These are phyloP conservation scores for Pythium chondricola DNA, from an alignment of 352 stramenopile species.

Conservation along the genomic window DNA sequence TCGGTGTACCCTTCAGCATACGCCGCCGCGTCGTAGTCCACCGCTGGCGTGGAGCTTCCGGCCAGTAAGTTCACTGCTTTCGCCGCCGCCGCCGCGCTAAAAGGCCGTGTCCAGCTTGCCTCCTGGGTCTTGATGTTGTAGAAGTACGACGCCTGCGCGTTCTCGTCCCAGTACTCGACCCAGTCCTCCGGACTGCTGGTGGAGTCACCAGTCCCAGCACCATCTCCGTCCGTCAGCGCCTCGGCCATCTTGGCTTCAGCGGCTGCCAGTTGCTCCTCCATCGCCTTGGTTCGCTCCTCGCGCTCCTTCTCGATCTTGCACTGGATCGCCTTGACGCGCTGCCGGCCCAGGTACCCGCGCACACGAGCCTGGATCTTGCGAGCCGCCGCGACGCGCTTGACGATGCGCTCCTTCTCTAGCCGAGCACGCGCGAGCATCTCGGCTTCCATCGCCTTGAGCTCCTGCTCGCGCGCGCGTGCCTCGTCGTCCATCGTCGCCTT, in stretches of 20 bases:
- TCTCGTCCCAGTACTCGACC: conserved; percentile 90
- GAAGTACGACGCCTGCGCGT: conserved; percentile 82
- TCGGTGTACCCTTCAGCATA: conserved; percentile 8
- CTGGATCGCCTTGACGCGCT: conserved; percentile 49
- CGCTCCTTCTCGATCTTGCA: conserved; percentile 60
- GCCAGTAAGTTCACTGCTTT: conserved; percentile 34
- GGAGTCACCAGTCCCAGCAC: conserved; percentile 1
- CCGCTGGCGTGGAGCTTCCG: conserved; percentile 22
- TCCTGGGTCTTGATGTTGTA: conserved; percentile 87
- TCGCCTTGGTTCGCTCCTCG: conserved; percentile 39
- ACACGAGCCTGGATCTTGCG: conserved; percentile 50
- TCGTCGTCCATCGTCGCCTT: conserved; percentile 75
- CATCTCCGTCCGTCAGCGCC: conserved; percentile 22
- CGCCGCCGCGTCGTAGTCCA: conserved; percentile 33
- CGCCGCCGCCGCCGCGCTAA: conserved; percentile 25
- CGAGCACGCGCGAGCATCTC: conserved; percentile 70
- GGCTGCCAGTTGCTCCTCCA: conserved; percentile 53
- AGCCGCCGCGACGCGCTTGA: conserved; percentile 37
- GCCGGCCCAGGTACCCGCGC: conserved; percentile 51
- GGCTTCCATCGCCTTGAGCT: conserved; percentile 62
- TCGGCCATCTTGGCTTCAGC: conserved; percentile 52
- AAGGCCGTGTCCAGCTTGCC: conserved; percentile 74
- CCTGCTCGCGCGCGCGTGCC: conserved; percentile 47
- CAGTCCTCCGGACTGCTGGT: conserved; percentile 48
- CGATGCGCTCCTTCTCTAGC: conserved; percentile 58